A percentile compares a stretch with the other conserved stretches of the same genome.
phyloP scores from a whole-genome alignment of 106 monocot genomes.

The Dendrobium nobile region DNA sequence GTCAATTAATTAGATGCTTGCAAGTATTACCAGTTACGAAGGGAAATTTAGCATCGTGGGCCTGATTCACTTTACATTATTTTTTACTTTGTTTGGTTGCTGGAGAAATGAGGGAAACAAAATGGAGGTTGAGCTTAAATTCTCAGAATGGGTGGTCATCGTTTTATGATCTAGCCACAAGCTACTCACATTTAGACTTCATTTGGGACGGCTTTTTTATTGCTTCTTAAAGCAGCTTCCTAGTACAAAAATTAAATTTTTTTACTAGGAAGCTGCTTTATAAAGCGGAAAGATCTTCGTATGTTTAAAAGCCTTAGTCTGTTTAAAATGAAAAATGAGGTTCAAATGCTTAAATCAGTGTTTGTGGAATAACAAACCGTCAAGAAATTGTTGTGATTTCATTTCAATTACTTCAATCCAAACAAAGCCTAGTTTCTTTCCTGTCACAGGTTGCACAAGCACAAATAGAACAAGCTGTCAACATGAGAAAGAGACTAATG shows the following conservation, averaged over 20 bases:
- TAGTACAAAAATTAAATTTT: too few relatives aligned
- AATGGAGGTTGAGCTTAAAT: background rate
- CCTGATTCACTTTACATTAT: background rate
- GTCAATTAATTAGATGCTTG: background rate
- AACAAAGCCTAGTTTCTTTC: constrained; percentile 3
- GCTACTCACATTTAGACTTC: too few relatives aligned
- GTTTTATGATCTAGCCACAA: too few relatives aligned
- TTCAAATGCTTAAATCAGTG: background rate
- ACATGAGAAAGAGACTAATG: constrained; percentile 72
- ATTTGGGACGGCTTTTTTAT: too few relatives aligned
- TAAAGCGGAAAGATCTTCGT: too few relatives aligned
- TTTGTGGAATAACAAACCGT: background rate
- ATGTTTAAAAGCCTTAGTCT: too few relatives aligned
- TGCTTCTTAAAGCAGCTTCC: too few relatives aligned
- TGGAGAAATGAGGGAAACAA: background rate
- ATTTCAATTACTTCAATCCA: background rate
- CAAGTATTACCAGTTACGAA: background rate
- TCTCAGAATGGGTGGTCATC: too few relatives aligned
- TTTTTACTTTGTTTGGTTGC: background rate
- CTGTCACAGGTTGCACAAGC: constrained; percentile 63
- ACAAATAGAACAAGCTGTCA: constrained; percentile 56
- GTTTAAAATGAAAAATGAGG: background rate
- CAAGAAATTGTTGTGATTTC: background rate
- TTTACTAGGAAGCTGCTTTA: too few relatives aligned
- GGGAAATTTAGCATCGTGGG: background rate